Percentiles rank a stretch among this genome's conserved stretches.
phyloP scores from a whole-genome alignment of 177 flowering plant genomes.

The Tripterygium wilfordii region DNA sequence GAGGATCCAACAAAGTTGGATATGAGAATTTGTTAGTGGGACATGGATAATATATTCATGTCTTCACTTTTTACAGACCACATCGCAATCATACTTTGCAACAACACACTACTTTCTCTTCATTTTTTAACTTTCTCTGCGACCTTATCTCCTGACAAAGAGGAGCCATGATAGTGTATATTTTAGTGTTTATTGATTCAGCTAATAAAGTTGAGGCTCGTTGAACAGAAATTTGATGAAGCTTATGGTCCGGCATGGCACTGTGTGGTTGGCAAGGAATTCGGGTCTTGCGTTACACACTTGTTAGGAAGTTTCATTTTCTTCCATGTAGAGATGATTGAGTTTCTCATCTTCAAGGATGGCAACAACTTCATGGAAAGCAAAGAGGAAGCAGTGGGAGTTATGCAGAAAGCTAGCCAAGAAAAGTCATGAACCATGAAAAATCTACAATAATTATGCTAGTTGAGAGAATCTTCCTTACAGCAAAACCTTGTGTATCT shows the following conservation, averaged over 20 bases:
- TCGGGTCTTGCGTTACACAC: slow-evolving; percentile 39
- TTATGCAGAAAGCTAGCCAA: slow-evolving; percentile 10
- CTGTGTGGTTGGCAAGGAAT: slow-evolving; percentile 39
- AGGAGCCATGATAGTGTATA: no score
- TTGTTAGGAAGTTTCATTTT: slow-evolving; percentile 37
- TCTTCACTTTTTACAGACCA: no score
- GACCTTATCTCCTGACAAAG: no score
- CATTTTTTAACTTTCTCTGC: no score
- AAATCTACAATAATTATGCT: no score
- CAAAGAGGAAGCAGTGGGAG: slow-evolving; percentile 33
- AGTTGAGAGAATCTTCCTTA: no score
- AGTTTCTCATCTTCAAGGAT: slow-evolving; percentile 43
- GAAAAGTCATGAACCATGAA: slow-evolving; percentile 1
- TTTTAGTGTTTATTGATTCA: background rate
- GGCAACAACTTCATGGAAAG: slow-evolving; percentile 27
- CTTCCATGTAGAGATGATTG: slow-evolving; percentile 39
- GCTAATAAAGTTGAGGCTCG: background rate
- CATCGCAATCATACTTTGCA: no score
- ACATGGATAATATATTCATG: no score
- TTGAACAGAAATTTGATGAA: slow-evolving; percentile 31
- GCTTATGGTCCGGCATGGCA: slow-evolving; percentile 37
- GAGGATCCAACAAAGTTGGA: no score
- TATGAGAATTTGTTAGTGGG: no score
- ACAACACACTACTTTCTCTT: no score
- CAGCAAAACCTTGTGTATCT: no score